Evolutionary conservation across 2,329 filamentous ascomycete species (phyloP).

Genomic region (Exutisphaerella laricina): DNA sequence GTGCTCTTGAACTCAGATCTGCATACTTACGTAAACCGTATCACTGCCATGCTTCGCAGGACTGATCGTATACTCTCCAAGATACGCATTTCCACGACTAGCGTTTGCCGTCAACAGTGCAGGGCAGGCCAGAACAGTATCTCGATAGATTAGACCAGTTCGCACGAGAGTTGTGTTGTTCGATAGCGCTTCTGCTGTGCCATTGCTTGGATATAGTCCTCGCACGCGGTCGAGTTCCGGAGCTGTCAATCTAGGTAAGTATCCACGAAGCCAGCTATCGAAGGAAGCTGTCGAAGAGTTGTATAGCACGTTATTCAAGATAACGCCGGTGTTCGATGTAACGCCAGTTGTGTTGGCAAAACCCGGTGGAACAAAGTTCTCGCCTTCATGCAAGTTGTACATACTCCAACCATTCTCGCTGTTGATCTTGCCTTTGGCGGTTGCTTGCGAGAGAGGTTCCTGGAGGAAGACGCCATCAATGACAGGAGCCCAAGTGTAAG

Average conservation of each 20-base stretch:
- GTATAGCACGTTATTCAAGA: no score
- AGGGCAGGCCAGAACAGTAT: conserved; percentile 56
- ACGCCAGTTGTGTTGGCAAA: conserved; percentile 35
- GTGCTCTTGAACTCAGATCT: conserved; percentile 3
- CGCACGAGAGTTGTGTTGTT: conserved; percentile 50
- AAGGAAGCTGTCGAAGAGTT: no score
- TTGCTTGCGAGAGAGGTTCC: conserved; percentile 43
- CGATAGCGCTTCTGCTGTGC: conserved; percentile 44
- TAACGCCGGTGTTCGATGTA: no score
- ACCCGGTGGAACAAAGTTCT: conserved; percentile 54
- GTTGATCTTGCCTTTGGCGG: conserved; percentile 38
- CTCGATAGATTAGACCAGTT: conserved; percentile 54
- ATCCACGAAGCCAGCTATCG: no score
- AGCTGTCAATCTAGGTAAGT: no score
- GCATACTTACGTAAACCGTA: conserved; percentile 40
- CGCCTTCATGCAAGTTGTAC: conserved; percentile 59
- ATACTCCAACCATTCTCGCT: conserved; percentile 47
- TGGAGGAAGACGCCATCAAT: conserved; percentile 52
- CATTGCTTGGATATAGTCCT: no score
- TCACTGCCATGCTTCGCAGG: conserved; percentile 57
- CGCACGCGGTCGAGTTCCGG: no score
- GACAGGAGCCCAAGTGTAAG: conserved; percentile 57
- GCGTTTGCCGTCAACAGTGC: conserved; percentile 51
- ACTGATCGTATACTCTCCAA: conserved; percentile 55
- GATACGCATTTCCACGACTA: conserved; percentile 41